Conservation (phyloP, 768 basidiomycete species). For the Mrakia blollopis region DNA sequence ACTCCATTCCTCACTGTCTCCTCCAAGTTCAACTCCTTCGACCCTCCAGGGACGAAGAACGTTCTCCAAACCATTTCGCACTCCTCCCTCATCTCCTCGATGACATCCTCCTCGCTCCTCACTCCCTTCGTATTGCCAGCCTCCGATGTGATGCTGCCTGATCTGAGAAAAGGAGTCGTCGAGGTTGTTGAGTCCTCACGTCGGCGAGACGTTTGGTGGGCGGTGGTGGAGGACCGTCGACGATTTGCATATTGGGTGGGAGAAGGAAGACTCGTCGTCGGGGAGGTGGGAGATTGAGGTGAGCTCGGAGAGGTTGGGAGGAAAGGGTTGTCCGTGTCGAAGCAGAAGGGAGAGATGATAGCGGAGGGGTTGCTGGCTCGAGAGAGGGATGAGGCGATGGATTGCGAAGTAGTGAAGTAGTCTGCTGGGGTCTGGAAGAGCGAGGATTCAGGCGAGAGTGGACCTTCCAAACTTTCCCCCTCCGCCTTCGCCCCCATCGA, state of each 20-base stretch:
- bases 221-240: too few relatives aligned
- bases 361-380: not conserved
- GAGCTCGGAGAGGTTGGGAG: not conserved
- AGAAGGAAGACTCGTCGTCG: not conserved
- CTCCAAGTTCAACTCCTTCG: slow-evolving; percentile 14
- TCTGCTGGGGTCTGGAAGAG: not conserved
- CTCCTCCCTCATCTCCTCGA: not conserved
- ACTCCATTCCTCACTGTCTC: not conserved
- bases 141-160: not conserved
- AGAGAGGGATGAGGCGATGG: not conserved
- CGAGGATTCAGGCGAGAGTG: not conserved
- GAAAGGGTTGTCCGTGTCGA: not conserved
- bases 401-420: not conserved
- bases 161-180: not conserved
- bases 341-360: not conserved
- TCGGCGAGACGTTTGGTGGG: not conserved
- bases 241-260: not conserved
- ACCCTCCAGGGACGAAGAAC: not conserved
- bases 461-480: not conserved
- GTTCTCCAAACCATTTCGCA: slow-evolving; percentile 14
- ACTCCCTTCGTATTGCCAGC: not conserved
- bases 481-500: not conserved
- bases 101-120: not conserved
- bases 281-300: not conserved
- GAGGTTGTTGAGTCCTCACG: not conserved